Evolutionary conservation across 495 filamentous ascomycete genomes (phyloP), one percentile per base, ranked within the genome.

Genomic region (Filosporella fistucella): DNA sequence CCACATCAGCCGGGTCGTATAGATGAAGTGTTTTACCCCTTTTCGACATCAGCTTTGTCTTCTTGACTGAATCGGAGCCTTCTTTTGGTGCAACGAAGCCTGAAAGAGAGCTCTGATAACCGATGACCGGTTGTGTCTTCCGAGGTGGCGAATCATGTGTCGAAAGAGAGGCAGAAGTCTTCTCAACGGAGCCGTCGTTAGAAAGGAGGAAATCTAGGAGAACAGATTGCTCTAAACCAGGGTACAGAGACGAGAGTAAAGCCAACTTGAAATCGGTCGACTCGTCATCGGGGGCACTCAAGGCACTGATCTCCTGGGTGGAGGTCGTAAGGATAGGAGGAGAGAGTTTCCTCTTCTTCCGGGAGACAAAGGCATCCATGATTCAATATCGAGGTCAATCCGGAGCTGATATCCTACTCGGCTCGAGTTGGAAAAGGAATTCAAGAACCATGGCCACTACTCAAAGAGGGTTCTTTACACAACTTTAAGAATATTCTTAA

Each of bases 221-320:
- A 1, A 72, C 63, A 17, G 80, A 75, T 46, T 88, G 79, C 35
- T 81, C 72, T 2, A 81, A 47, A 4, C 68, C 48, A 0, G 86
- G 80, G 54, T 87, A 75, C 1, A 96, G 74, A 0, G 93, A 96
- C 1, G 82, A 71, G 5, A 97, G 73, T 1, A 90, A 74, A 2
- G 89, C 89, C 2, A 97, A 66, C 59, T 96, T 96, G 52, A 93
- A 65, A 56, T 97, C 91, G 0, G 91, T 97, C 3, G 86, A 84
- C 16, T 91, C 85, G 13, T 89, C 79, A 6, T 79, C 73, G 16
- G 60, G 41, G 7, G 65, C 67, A 43, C 32, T 53, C 17, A 50
- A 23, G 17, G 29, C 16, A 23, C 36, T 57, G 39, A 43, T 32
- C 17, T 57, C 45, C 11, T 42, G 17, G 14, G 29, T 33, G 16